Conservation (phyloP, 305 asterid species). For the Fraxinus greggii region DNA sequence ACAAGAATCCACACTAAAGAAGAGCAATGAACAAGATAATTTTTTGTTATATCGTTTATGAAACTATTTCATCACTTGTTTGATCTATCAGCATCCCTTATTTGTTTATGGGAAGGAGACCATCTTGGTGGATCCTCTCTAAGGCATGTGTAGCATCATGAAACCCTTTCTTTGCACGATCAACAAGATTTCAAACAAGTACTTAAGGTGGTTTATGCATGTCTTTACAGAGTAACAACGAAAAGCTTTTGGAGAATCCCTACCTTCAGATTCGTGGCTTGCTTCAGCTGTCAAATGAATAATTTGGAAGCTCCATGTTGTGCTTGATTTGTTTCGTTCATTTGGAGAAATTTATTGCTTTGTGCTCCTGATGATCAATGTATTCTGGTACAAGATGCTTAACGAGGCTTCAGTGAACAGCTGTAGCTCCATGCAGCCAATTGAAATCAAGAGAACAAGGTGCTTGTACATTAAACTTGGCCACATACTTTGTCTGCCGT, state of each 20-base stretch:
- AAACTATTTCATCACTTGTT: background rate
- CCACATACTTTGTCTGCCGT: slow-evolving; percentile 11
- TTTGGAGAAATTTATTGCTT: slow-evolving; percentile 25
- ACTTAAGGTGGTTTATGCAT: slow-evolving; percentile 31
- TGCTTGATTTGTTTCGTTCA: slow-evolving; percentile 31
- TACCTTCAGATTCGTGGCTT: slow-evolving; percentile 99
- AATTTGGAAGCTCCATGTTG: slow-evolving; percentile 27
- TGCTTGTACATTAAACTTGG: slow-evolving; percentile 20
- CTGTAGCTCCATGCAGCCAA: slow-evolving; percentile 24
- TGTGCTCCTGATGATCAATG: slow-evolving; percentile 22
- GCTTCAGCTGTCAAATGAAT: slow-evolving; percentile 72
- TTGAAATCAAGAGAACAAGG: slow-evolving; percentile 23
- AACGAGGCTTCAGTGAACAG: slow-evolving; percentile 18
- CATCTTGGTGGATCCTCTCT: slow-evolving; percentile 18
- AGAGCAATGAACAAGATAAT: background rate
- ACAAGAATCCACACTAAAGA: background rate
- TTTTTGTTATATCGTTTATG: background rate
- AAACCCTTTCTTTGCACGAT: slow-evolving; percentile 14
- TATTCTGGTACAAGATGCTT: slow-evolving; percentile 16
- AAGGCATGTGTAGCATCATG: slow-evolving; percentile 13
- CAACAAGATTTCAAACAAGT: slow-evolving; percentile 17
- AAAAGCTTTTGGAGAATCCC: slow-evolving; percentile 96
- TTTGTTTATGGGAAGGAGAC: background rate
- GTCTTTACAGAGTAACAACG: slow-evolving; percentile 87
- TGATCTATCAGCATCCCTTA: background rate